phyloP scores from a whole-genome alignment of 805 yeast genomes.

The Ogataea paraovalis region DNA sequence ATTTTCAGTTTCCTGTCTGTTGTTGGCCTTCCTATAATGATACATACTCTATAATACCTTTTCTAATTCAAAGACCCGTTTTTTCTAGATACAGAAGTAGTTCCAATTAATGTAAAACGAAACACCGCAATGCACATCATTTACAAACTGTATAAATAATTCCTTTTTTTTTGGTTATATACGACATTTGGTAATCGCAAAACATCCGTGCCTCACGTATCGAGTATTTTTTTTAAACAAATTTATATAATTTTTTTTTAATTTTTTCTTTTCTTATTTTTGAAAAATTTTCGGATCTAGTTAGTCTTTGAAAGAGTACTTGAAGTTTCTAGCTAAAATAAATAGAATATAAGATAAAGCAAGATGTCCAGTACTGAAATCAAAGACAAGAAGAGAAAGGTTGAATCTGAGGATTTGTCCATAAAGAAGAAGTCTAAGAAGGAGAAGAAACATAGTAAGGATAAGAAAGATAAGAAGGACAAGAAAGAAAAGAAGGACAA shows the following conservation, averaged over 20 bases:
- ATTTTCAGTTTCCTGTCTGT: slow-evolving; percentile 10
- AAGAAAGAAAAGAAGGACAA: slow-evolving; percentile 34
- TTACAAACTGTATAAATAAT: too few relatives aligned
- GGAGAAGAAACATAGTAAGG: slow-evolving; percentile 25
- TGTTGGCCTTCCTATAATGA: slow-evolving; percentile 6
- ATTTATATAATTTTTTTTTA: background rate
- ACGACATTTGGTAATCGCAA: too few relatives aligned
- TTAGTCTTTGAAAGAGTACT: too few relatives aligned
- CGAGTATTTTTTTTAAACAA: slow-evolving; percentile 1
- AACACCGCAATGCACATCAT: too few relatives aligned
- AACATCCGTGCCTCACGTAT: too few relatives aligned
- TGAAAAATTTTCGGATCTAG: slow-evolving; percentile 4
- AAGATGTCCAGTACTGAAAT: slow-evolving; percentile 25
- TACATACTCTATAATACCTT: background rate
- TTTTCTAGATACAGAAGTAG: too few relatives aligned
- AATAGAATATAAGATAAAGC: background rate
- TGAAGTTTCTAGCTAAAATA: background rate
- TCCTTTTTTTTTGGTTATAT: too few relatives aligned
- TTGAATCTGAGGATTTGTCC: slow-evolving; percentile 20
- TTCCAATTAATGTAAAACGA: too few relatives aligned
- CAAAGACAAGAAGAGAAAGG: slow-evolving; percentile 29
- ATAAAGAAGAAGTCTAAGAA: slow-evolving; percentile 27
- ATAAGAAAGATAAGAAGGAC: slow-evolving; percentile 25
- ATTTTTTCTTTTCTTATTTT: background rate
- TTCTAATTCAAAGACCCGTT: background rate